Base-by-base conservation (phyloP, 768 basidiomycete species). In the Mycena leptocephala region DNA sequence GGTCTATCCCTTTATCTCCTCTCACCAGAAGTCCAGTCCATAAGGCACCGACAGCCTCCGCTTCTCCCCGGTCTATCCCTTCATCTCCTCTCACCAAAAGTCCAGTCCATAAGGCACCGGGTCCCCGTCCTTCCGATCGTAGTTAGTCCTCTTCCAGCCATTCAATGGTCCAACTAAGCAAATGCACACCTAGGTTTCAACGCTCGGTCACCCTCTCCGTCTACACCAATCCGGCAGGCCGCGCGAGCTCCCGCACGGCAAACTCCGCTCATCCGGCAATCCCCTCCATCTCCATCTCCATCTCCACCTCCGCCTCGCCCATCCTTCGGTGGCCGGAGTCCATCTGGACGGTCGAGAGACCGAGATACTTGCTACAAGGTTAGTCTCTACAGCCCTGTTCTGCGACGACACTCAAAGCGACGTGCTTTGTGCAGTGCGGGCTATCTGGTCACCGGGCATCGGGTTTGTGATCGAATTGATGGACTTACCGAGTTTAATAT, bases 301-400 rank as follows among this genome's bases (percentile, higher is more conserved):
- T 56, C 51, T 26, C 11, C 28, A 56, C 28, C 14, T 28, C 22
- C 26, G 55, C 55, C 28, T 56, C 51, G n/a, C 56, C 56, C 58
- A 59, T 59, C 30, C 58, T 59, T 33, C 9, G 58, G 58, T 37
- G 26, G 58, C 33, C 32, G 16, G 58, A 59, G 58, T 33, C 58
- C 18, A 59, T 59, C 35, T 63, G 62, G 62, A 30, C 62, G 37
- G 39, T 63, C 39, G 14, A 63, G 59, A 62, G 59, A 39, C 59
- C 59, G 26, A 63, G 37, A 63, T 43, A 63, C 43, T 63, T 63
- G 62, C 62, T 63, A 63, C 62, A 26, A 28, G 39, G 62, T 63
- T 30, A 16, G 62, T 63, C 18, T 30, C 24, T 2, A 41, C 62
- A n/a, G 39, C 62, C 39, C 62, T 63, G 51, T 63, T 63, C 61